A percentile compares a stretch with the other conserved stretches of the same genome.
These are phyloP conservation scores for Trichophyton equinum DNA, from an alignment of 2,329 filamentous ascomycete species.

Conservation along the genomic window DNA sequence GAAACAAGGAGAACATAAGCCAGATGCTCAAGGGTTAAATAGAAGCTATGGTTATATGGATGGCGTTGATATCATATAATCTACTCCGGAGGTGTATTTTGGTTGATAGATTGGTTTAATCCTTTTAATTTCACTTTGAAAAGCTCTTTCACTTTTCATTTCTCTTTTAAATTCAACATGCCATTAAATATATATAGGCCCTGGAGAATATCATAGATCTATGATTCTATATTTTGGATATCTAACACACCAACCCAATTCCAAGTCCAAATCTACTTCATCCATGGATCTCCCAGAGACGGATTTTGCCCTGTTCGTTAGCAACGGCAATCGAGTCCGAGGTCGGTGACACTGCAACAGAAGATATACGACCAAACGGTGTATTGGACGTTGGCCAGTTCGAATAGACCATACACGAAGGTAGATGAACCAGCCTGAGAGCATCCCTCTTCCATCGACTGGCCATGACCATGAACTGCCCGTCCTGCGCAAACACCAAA, in stretches of 20 bases:
- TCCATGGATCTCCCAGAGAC: conserved; percentile 75
- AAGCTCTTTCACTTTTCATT: neutral
- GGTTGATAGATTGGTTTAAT: neutral
- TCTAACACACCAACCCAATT: neutral
- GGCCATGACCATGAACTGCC: conserved; percentile 76
- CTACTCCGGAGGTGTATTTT: neutral
- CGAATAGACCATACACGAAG: conserved; percentile 82
- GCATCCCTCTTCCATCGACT: conserved; percentile 83
- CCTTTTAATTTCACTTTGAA: neutral
- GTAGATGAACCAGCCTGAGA: conserved; percentile 74
- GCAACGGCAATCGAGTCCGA: conserved; percentile 68
- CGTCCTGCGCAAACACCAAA: conserved; percentile 72
- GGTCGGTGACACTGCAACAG: conserved; percentile 53
- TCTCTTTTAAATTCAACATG: neutral
- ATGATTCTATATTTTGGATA: neutral
- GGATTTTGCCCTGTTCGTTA: conserved; percentile 78
- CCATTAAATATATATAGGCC: neutral
- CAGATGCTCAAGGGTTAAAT: conserved; percentile 6
- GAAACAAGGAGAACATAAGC: conserved; percentile 32
- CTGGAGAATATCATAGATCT: neutral
- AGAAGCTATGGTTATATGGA: neutral
- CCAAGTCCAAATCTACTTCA: conserved; percentile 26
- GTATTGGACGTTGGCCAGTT: conserved; percentile 95
- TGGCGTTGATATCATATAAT: neutral
- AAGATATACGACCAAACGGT: conserved; percentile 69